phyloP scores from a whole-genome alignment of 495 filamentous ascomycete genomes.

The Aspergillus bridgeri region DNA sequence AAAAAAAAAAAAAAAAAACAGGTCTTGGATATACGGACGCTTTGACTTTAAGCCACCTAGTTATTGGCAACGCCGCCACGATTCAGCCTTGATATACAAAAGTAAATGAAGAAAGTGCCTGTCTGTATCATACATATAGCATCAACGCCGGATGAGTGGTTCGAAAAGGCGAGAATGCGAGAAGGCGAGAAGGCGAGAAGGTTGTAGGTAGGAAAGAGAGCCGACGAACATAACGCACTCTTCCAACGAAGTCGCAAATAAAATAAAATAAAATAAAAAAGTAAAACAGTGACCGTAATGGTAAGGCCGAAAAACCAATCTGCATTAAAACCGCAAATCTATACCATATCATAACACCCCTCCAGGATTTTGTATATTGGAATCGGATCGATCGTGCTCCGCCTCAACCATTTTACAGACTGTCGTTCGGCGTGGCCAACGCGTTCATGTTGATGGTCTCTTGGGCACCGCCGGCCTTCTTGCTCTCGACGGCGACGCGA shows the following conservation, averaged over 20 bases:
- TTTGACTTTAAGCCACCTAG: background rate
- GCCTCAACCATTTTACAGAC: constrained; percentile 5
- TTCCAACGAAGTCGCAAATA: background rate
- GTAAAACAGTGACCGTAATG: background rate
- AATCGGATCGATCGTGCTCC: background rate
- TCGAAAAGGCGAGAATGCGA: background rate
- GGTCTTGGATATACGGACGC: background rate
- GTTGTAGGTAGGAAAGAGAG: too few species aligned
- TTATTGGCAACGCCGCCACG: background rate
- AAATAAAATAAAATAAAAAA: too few species aligned
- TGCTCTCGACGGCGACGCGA: constrained; percentile 64
- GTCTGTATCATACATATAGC: background rate
- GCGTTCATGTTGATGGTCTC: constrained; percentile 25
- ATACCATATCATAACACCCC: background rate
- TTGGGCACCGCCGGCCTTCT: constrained; percentile 29
- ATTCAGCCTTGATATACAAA: background rate
- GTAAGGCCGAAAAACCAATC: background rate
- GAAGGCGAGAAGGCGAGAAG: too few species aligned
- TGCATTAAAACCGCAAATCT: background rate
- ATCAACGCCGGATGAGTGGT: background rate
- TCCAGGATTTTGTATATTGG: background rate
- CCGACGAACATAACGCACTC: too few species aligned
- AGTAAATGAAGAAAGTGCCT: background rate
- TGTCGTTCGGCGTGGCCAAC: constrained; percentile 23
- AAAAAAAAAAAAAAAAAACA: constrained; percentile 26